phyloP scores from a whole-genome alignment of 495 filamentous ascomycete species.

The Daldinia caldariorum region DNA sequence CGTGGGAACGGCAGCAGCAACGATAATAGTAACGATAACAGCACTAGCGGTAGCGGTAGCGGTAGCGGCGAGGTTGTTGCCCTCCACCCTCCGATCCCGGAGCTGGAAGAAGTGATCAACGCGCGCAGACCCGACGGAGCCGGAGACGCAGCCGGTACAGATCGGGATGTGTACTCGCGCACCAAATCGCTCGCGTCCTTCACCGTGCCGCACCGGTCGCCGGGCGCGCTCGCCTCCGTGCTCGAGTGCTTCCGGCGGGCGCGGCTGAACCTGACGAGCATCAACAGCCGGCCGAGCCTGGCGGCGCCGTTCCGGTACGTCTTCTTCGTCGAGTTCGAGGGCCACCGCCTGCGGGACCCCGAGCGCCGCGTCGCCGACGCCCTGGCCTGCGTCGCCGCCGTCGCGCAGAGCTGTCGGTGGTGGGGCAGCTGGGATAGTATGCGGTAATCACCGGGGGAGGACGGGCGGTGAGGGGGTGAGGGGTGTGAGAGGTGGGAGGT shows the following conservation, averaged over 20 bases:
- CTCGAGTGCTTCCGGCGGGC: constrained; percentile 78
- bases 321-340: constrained; percentile 92
- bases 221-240: constrained; percentile 83
- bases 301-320: constrained; percentile 85
- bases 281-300: constrained; percentile 84
- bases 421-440: constrained; percentile 65
- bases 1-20: not conserved
- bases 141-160: constrained; percentile 37
- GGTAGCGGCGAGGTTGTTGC: not conserved
- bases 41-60: no score
- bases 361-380: constrained; percentile 62
- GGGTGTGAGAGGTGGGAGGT: not conserved
- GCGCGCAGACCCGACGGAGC: constrained; percentile 19
- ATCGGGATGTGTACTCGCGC: constrained; percentile 36
- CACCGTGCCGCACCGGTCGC: constrained; percentile 76
- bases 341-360: constrained; percentile 59
- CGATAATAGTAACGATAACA: no score
- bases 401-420: constrained; percentile 60
- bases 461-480: not conserved
- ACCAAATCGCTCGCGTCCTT: constrained; percentile 84
- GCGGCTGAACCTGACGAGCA: constrained; percentile 86
- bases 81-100: not conserved
- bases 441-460: no score
- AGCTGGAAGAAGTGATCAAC: not conserved
- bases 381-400: constrained; percentile 53